phyloP scores from a whole-genome alignment of 768 basidiomycete genomes.

The Leccinum incarnatum region DNA sequence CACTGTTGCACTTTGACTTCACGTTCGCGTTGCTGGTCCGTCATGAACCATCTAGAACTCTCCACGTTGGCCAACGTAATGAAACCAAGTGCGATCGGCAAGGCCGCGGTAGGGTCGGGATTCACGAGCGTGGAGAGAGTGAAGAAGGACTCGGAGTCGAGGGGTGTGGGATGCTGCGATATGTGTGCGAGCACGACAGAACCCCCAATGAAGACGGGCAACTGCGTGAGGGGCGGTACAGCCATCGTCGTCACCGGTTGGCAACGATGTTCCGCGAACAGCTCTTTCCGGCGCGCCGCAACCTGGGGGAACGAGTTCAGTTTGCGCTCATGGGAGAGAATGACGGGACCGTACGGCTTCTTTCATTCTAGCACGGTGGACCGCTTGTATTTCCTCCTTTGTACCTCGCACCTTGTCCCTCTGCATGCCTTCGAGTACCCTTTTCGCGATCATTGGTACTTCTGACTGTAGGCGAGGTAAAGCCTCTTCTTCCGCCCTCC shows the following conservation, averaged over 20 bases:
- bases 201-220: constrained; percentile 70
- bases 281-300: constrained; percentile 50
- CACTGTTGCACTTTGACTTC: constrained; percentile 46
- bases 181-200: constrained; percentile 56
- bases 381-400: constrained; percentile 46
- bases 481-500: constrained; percentile 58
- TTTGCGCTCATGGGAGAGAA: background rate
- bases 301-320: constrained; percentile 39
- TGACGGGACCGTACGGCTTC: constrained; percentile 39
- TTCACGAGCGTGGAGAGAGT: constrained; percentile 69
- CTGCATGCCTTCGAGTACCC: constrained; percentile 49
- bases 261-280: constrained; percentile 60
- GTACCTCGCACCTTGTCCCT: constrained; percentile 51
- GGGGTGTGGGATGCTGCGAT: constrained; percentile 56
- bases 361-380: constrained; percentile 47
- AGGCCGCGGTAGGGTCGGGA: constrained; percentile 63
- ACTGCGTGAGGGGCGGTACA: constrained; percentile 61
- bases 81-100: constrained; percentile 71
- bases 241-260: constrained; percentile 55
- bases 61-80: constrained; percentile 80
- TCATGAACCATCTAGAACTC: constrained; percentile 70
- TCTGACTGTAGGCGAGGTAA: constrained; percentile 54
- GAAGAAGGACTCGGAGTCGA: constrained; percentile 76
- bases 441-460: constrained; percentile 38
- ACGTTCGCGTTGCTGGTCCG: constrained; percentile 52